Evolutionary conservation across 192 early-diverging fungal genomes (phyloP).

Genomic region (Gaertneriomyces semiglobifer): DNA sequence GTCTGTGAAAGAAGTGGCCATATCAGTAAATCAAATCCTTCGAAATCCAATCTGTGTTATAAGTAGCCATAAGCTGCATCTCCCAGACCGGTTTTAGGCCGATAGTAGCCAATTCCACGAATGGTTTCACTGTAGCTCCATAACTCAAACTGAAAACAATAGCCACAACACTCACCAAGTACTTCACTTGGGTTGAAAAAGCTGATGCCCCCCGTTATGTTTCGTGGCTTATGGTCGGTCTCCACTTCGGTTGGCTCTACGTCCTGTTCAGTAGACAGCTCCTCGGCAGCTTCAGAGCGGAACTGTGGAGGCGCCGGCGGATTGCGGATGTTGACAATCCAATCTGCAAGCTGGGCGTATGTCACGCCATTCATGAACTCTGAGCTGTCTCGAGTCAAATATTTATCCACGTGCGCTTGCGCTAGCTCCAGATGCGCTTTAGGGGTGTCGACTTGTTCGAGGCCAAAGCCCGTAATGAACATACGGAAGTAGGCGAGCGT

Average conservation of each 20-base stretch:
- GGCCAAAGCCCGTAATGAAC: slow-evolving; percentile 12
- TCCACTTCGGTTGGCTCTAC: slow-evolving; percentile 7
- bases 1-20: not conserved
- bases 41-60: not conserved
- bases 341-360: slow-evolving; percentile 26
- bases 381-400: slow-evolving; percentile 13
- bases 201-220: slow-evolving; percentile 4
- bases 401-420: slow-evolving; percentile 25
- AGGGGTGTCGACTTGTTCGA: slow-evolving; percentile 15
- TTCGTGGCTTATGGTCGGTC: not conserved
- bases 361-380: slow-evolving; percentile 22
- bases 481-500: slow-evolving; percentile 24
- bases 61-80: slow-evolving; percentile 21
- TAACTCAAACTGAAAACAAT: not conserved
- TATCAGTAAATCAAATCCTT: not conserved
- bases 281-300: slow-evolving; percentile 9
- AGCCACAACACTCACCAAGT: slow-evolving; percentile 7
- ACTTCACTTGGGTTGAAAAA: slow-evolving; percentile 35
- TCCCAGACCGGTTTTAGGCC: slow-evolving; percentile 22
- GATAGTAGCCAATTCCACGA: slow-evolving; percentile 30
- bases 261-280: not conserved
- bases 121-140: slow-evolving; percentile 3
- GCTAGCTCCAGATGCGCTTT: slow-evolving; percentile 19
- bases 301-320: slow-evolving; percentile 34
- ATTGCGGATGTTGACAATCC: slow-evolving; percentile 22